Evolutionary conservation across 176 grass and related monocot species (phyloP), one percentile per base, ranked within the genome.

Genomic region (Carex cristatella): DNA sequence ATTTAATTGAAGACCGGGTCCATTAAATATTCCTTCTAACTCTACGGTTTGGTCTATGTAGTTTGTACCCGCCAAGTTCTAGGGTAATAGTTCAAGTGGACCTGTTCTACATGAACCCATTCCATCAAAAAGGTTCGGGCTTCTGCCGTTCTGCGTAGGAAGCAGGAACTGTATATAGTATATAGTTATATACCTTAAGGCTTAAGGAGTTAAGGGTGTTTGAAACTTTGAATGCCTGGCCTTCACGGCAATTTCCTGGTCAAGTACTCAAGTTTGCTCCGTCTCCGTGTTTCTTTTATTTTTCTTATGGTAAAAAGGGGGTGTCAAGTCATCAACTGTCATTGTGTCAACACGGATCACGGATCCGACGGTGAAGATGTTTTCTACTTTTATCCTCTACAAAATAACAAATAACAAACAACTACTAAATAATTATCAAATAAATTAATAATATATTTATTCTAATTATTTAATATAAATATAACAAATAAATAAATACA

Each of bases 11-110:
- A 69, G 15, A 65, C 81, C 81, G 27, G 18, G 81, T 83, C 61
- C 31, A 81, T 0, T 23, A 19, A 65, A 28, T 11, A 12, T 68
- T 31, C 7, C n/a, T 28, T 16, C 2, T 5, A 4, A 33, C 10
- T 33, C 19, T 83, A 83, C 81, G 81, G 81, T 83, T 82, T 68
- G 62, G 44, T 69, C 81, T 67, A 15, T 83, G 80, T 54, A 83
- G 81, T 83, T 83, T 67, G 81, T 83, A 83, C 81, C 81, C 81
- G 81, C 81, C 81, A 69, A 32, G 61, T 53, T 64, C 6, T 64
- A 31, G 23, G 14, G 30, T 15, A 33, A 53, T 18, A 32, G 10
- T 12, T 42, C 35, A 2, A 1, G 1, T 83, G 40, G 44, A 69
- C 23, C 2, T 31, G 81, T 63, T 83, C 28, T 56, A 19, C 5